Base-by-base conservation (phyloP, 805 yeast genomes). In the Zygoascus biomembranicola region DNA sequence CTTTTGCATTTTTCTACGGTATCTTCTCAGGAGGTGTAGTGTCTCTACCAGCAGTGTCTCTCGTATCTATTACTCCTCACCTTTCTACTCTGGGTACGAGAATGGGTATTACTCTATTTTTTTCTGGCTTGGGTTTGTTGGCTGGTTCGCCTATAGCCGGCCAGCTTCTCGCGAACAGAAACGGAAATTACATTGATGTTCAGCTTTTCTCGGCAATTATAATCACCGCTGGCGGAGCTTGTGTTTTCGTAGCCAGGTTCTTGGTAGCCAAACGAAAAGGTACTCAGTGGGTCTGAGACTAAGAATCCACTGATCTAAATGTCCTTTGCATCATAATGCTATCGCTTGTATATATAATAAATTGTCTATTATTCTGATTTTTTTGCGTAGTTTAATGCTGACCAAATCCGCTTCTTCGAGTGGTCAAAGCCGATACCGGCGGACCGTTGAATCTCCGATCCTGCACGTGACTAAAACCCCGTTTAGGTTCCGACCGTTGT, bases 71-170 rank as follows among this genome's bases (percentile, higher is more conserved):
- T 32, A 60, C 69, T 20, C 55, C 61, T 4, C 77, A 76, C 16
- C 78, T 81, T 1, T 69, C 73, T 52, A 76, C 77, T 49, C 49
- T 64, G 1, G 68, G 70, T 3, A 58, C 66, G 1, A 56, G 69
- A 20, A 83, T 87, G 87, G 88, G 87, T 2, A 53, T 80, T 43
- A 77, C 88, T 1, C 71, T 87, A 35, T 72, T 77, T n/a, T 57
- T 74, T 8, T 82, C 84, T 35, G 77, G 90, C 0, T 73, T 77
- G 59, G 80, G 77, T 2, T 48, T 61, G 16, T 53, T 67, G 8
- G 56, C 57, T 5, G 70, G 69, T 2, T 50, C 63, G 26, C 70
- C 70, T 14, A 58, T 65, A 16, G 68, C 65, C 2, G 69, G 69
- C 6, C 64, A 65, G 1, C 55, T 66, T 11, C 44, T 62, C 8